Evolutionary conservation across 2,329 filamentous ascomycete genomes (phyloP), one percentile per base, ranked within the genome.

Genomic region (Rhinocladiella mackenziei): DNA sequence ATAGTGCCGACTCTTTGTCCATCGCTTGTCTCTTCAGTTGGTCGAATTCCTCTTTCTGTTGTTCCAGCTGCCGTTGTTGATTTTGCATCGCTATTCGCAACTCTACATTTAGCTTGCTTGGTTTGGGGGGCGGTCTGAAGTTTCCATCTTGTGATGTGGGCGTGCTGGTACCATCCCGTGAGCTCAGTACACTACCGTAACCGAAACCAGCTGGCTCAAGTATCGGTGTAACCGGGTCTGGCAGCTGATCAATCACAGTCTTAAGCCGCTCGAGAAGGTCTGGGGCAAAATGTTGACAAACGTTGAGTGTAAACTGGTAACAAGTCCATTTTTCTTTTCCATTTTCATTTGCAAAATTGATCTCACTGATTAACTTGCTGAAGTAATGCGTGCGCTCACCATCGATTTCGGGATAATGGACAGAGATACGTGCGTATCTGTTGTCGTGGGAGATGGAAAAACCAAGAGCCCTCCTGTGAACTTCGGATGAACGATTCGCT

Each of bases 221-320:
- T 13, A 35, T 22, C 20, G 8, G 20, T 8, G 13, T 11, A 13
- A 30, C 13, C 2, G 45, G 45, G 22, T 48, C 45, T 10, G 39
- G 26, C 6, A 48, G 17, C 13, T 38, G 4, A 38, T 48, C 39
- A 13, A 48, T 48, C 17, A 40, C 40, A 28, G 28, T 22, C 17
- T 33, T 39, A 17, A 44, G 40, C 14, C 30, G 40, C 11, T 30
- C 14, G 13, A 49, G 45, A 9, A 49, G 42, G 17, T 22, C 22
- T 23, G 31, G 37, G 9, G 45, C 45, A 18, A 49, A 67, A 9
- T 30, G 50, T 30, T 64, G 52, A 43, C 66, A 67, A 14, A 67
- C 49, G 32, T 63, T 67, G 36, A 58, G 62, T 1, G 55, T 60
- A 45, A 67, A 66, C 3, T 54, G 56, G 53, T 66, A 65, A 25